Conservation (phyloP, 1,284 basidiomycete genomes). For the Heterobasidion irregulare region DNA sequence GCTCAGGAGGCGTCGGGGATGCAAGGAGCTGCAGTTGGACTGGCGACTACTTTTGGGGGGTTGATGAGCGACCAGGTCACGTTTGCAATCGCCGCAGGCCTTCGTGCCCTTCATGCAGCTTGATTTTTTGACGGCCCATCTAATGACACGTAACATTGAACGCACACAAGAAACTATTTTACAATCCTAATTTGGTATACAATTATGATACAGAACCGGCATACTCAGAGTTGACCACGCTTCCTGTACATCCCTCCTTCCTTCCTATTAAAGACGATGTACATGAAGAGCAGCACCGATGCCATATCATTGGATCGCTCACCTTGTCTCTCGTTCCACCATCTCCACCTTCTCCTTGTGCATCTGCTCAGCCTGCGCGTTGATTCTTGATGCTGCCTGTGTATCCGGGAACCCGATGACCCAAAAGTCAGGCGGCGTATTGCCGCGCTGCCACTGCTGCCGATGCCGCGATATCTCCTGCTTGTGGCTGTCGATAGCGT, state of each 20-base stretch:
- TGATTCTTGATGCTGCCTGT: constrained; percentile 70
- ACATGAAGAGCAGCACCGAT: background rate
- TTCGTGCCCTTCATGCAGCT: too few relatives aligned
- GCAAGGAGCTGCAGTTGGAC: too few relatives aligned
- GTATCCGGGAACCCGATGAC: constrained; percentile 84
- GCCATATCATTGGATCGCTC: background rate
- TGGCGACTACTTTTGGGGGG: too few relatives aligned
- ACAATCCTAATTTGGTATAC: background rate
- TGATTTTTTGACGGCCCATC: too few relatives aligned
- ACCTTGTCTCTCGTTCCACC: constrained; percentile 42
- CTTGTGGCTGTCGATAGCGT: constrained; percentile 46
- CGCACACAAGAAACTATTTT: background rate
- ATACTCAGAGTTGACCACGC: background rate
- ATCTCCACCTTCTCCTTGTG: constrained; percentile 51
- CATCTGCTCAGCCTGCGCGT: constrained; percentile 62
- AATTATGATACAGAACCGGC: background rate
- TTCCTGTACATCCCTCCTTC: background rate
- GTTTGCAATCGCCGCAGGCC: too few relatives aligned
- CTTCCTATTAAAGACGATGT: background rate
- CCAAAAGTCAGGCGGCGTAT: constrained; percentile 84
- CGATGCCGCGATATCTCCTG: constrained; percentile 77
- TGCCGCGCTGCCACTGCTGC: constrained; percentile 58
- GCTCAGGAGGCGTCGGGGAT: too few relatives aligned
- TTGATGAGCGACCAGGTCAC: too few relatives aligned
- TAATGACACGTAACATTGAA: background rate